These are phyloP conservation scores for Paraurostyla sp. DNA, from an alignment of 73 alveolate genomes.

Conservation along the genomic window DNA sequence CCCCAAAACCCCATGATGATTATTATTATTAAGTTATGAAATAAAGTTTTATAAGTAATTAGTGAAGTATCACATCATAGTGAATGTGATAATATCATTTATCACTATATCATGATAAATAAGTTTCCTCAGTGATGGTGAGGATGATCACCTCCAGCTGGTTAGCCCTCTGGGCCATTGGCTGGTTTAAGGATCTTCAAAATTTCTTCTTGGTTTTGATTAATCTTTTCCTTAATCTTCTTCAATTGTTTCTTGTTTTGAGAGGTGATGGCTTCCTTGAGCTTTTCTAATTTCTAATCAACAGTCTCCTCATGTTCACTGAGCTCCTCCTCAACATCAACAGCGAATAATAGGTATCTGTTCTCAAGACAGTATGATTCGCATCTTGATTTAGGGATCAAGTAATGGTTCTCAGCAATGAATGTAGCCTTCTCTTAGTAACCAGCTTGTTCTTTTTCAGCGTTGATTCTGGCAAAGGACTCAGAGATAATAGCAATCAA, in stretches of 20 bases:
- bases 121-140: conserved; percentile 17
- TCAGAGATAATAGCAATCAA: conserved; percentile 72
- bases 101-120: too few relatives aligned
- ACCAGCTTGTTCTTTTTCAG: conserved; percentile 34
- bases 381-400: conserved; percentile 6
- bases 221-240: conserved; percentile 11
- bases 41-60: neutral
- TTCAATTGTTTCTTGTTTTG: conserved; percentile 7
- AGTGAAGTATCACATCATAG: too few relatives aligned
- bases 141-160: conserved; percentile 7
- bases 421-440: conserved; percentile 48
- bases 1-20: conserved; percentile 1
- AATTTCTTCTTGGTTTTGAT: neutral
- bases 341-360: conserved; percentile 46
- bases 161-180: neutral
- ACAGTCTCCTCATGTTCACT: conserved; percentile 45
- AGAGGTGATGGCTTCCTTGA: conserved; percentile 6
- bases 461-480: conserved; percentile 62
- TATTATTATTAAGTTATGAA: neutral
- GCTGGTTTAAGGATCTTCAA: neutral
- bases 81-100: too few relatives aligned
- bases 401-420: conserved; percentile 55
- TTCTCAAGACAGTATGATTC: neutral
- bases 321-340: conserved; percentile 42
- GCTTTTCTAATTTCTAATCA: conserved; percentile 17